Percentiles rank a stretch among this genome's conserved stretches.
Evolutionary conservation across 2,329 filamentous ascomycete genomes (phyloP).

Genomic region (Colletotrichum tropicale): DNA sequence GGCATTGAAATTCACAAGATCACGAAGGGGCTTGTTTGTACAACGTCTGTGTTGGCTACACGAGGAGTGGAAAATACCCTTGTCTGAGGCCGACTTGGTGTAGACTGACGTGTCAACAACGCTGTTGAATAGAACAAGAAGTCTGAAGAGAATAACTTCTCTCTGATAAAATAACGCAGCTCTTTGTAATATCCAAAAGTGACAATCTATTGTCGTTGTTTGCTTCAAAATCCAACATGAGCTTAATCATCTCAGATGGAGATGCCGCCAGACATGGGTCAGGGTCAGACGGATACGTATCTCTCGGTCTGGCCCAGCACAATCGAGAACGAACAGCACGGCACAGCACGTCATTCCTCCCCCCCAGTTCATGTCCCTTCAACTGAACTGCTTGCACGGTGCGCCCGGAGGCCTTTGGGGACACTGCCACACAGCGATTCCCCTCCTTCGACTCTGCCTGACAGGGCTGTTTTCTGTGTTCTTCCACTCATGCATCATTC

Average conservation of each 20-base stretch:
- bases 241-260: neutral
- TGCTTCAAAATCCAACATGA: neutral
- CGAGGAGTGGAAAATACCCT: neutral
- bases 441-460: conserved; percentile 1
- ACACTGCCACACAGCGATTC: conserved; percentile 2
- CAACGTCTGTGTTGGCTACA: neutral
- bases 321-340: neutral
- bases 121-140: neutral
- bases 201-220: neutral
- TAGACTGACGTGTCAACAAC: neutral
- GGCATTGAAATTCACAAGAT: neutral
- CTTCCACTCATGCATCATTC: neutral
- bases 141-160: accelerated
- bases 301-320: neutral
- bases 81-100: neutral
- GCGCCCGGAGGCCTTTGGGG: neutral
- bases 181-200: neutral
- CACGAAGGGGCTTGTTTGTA: neutral
- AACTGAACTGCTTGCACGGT: neutral
- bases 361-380: neutral
- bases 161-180: neutral
- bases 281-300: neutral
- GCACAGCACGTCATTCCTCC: conserved; percentile 4
- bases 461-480: conserved; percentile 4
- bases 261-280: neutral